These are phyloP conservation scores for Cladosporium cucumerinum DNA, from an alignment of 2,329 filamentous ascomycete genomes.

Conservation along the genomic window DNA sequence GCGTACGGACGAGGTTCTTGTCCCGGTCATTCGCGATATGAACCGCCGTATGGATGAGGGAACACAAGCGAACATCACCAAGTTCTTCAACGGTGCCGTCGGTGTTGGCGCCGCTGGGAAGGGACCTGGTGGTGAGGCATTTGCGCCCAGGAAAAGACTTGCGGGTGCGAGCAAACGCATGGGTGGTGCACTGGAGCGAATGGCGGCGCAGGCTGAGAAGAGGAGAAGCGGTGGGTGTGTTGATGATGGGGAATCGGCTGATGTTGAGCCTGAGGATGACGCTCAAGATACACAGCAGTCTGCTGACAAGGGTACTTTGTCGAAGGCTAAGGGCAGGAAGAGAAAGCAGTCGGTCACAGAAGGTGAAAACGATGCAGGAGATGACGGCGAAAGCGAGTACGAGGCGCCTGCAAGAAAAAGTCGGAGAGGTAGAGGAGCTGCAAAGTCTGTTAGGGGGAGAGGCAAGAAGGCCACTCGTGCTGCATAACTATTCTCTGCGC, in stretches of 20 bases:
- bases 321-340: conserved; percentile 6
- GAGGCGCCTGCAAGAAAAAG: conserved; percentile 15
- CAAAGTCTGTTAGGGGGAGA: conserved; percentile 4
- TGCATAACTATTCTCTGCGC: not conserved
- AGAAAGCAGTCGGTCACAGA: not conserved
- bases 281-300: not conserved
- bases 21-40: conserved; percentile 94
- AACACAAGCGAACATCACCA: conserved; percentile 94
- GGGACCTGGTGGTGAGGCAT: conserved; percentile 51
- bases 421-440: conserved; percentile 18
- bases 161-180: conserved; percentile 69
- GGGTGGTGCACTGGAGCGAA: conserved; percentile 67
- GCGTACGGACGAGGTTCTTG: conserved; percentile 88
- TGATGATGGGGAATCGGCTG: conserved; percentile 10
- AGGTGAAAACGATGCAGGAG: conserved; percentile 5
- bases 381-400: conserved; percentile 21
- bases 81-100: conserved; percentile 75
- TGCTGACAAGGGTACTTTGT: not conserved
- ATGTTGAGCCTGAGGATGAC: not conserved
- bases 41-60: conserved; percentile 83
- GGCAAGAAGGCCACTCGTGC: conserved; percentile 14
- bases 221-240: conserved; percentile 14
- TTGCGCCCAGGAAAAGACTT: conserved; percentile 63
- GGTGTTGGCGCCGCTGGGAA: conserved; percentile 56
- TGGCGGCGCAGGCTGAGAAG: conserved; percentile 55